Evolutionary conservation across 352 stramenopile species (phyloP).

Genomic region (Pythium dissimile): DNA sequence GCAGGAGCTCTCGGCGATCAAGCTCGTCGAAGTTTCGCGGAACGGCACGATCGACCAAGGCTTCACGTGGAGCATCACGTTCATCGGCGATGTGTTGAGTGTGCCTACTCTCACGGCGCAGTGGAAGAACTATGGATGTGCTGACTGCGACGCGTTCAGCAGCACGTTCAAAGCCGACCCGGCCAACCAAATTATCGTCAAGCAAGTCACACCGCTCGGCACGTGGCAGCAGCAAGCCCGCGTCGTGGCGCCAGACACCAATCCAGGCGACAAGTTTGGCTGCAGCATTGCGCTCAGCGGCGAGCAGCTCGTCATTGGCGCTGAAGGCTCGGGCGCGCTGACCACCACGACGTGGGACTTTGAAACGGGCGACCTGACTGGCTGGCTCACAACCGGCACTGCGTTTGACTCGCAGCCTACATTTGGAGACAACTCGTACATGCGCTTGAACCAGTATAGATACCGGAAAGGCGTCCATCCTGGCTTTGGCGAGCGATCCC

Average conservation of each 20-base stretch:
- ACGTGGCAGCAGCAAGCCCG: conserved; percentile 61
- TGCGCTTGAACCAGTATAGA: conserved; percentile 73
- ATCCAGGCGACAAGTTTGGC: conserved; percentile 76
- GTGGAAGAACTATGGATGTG: conserved; percentile 65
- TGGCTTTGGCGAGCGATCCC: conserved; percentile 33
- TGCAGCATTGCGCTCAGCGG: conserved; percentile 67
- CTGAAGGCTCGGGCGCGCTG: conserved; percentile 57
- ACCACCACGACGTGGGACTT: conserved; percentile 96
- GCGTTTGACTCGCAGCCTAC: conserved; percentile 95
- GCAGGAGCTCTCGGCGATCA: conserved; percentile 75
- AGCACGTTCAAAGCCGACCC: conserved; percentile 56
- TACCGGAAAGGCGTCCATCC: conserved; percentile 31
- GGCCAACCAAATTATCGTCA: conserved; percentile 49
- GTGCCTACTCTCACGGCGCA: conserved; percentile 55
- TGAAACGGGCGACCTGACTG: conserved; percentile 93
- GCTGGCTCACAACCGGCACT: conserved; percentile 91
- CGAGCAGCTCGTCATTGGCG: conserved; percentile 75
- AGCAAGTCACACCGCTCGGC: conserved; percentile 43
- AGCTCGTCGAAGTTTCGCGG: conserved; percentile 76
- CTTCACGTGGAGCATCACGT: conserved; percentile 80
- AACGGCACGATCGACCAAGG: conserved; percentile 69
- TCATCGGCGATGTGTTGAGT: conserved; percentile 67
- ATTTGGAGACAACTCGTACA: conserved; percentile 93
- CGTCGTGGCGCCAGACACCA: conserved; percentile 62
- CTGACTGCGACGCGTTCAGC: conserved; percentile 71